Conservation (phyloP, 345 rosid genomes). For the Brassica cretica region DNA sequence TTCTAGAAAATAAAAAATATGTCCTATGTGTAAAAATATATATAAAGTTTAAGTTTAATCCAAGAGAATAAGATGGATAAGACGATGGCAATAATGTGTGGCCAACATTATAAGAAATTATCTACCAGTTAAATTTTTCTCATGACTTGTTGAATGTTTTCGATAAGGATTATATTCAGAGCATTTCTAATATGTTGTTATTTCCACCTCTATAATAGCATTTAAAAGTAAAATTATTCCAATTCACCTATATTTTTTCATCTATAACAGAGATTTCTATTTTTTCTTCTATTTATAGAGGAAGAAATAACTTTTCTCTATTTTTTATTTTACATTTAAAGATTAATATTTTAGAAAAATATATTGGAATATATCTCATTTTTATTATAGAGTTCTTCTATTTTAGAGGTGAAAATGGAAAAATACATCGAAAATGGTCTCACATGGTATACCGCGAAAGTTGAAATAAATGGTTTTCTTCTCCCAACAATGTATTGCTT, state of each 20-base stretch:
- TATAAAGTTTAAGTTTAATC: not conserved
- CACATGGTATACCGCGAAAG: not conserved
- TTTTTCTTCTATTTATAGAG: too few species aligned
- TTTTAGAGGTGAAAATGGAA: too few species aligned
- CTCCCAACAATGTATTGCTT: conserved; percentile 9
- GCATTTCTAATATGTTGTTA: too few species aligned
- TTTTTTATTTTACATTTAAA: too few species aligned
- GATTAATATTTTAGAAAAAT: too few species aligned
- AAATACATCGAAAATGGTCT: not conserved
- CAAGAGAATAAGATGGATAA: not conserved
- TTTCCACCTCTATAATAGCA: too few species aligned
- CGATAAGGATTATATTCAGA: not conserved
- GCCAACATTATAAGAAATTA: not conserved
- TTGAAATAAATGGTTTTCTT: not conserved
- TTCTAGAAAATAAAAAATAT: not conserved
- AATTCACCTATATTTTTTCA: too few species aligned
- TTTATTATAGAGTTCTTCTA: too few species aligned
- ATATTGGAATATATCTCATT: too few species aligned
- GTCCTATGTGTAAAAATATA: not conserved
- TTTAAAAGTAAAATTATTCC: too few species aligned
- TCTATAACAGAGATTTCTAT: too few species aligned
- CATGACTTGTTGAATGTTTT: conserved; percentile 3
- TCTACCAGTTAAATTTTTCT: not conserved
- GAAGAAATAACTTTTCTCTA: too few species aligned
- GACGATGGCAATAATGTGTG: not conserved